These are phyloP conservation scores for Ceratocystis destructans DNA, from an alignment of 2,329 filamentous ascomycete genomes.

Conservation along the genomic window DNA sequence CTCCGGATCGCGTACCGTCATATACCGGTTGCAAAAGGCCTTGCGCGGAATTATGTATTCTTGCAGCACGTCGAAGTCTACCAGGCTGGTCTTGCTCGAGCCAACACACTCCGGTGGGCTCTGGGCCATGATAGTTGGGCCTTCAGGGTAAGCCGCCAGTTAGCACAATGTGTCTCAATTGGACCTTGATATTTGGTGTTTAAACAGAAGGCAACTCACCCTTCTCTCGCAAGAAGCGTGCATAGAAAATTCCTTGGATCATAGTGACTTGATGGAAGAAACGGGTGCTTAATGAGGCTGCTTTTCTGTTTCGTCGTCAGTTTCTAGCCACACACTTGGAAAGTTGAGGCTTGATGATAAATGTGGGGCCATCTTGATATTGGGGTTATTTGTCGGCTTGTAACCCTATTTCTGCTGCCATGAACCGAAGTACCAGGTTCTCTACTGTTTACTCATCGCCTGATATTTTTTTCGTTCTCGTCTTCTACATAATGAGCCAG, in stretches of 20 bases:
- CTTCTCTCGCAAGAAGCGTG: conserved; percentile 52
- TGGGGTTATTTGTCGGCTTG: neutral
- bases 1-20: conserved; percentile 62
- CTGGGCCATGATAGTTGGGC: conserved; percentile 41
- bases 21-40: conserved; percentile 83
- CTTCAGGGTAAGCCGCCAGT: conserved; percentile 46
- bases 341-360: neutral
- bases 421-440: no score
- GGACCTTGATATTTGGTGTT: neutral
- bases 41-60: conserved; percentile 92
- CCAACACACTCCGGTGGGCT: conserved; percentile 26
- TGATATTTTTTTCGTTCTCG: no score
- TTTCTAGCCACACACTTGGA: no score
- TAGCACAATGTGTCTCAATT: conserved; percentile 28
- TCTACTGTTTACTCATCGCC: no score
- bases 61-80: conserved; percentile 75
- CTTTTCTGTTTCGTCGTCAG: no score
- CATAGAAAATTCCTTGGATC: conserved; percentile 60
- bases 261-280: conserved; percentile 28
- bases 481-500: no score
- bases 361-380: neutral
- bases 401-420: no score
- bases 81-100: conserved; percentile 45
- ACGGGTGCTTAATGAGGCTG: neutral
- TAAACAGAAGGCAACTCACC: conserved; percentile 29